Percentiles rank a stretch among this genome's conserved stretches.
phyloP scores from a whole-genome alignment of 2,329 filamentous ascomycete genomes.

The Phaeosphaeriaceae sp. region DNA sequence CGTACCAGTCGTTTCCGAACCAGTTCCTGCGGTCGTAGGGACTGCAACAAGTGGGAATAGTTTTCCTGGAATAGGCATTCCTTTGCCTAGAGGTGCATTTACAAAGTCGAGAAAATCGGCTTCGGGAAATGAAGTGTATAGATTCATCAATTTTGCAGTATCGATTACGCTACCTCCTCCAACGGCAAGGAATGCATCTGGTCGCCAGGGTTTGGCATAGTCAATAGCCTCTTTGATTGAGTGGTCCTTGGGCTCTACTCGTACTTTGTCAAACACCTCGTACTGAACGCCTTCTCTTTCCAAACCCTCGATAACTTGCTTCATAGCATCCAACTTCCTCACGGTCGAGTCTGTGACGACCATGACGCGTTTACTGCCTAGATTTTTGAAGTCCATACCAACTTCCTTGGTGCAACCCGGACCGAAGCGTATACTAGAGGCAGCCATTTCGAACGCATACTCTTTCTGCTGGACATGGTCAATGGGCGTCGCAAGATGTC shows the following conservation, averaged over 20 bases:
- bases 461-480: conserved; percentile 80
- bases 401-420: conserved; percentile 94
- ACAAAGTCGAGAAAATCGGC: conserved; percentile 97
- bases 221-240: conserved; percentile 89
- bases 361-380: conserved; percentile 84
- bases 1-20: conserved; percentile 94
- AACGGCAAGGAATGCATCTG: conserved; percentile 92
- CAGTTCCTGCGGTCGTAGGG: conserved; percentile 84
- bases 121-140: conserved; percentile 89
- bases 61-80: conserved; percentile 72
- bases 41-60: conserved; percentile 81
- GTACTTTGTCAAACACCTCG: conserved; percentile 78
- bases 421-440: conserved; percentile 91
- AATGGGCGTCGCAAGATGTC: conserved; percentile 76
- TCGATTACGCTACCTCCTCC: conserved; percentile 95
- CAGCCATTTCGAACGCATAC: conserved; percentile 99
- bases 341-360: conserved; percentile 91
- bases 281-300: conserved; percentile 79
- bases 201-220: conserved; percentile 78
- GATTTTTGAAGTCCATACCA: conserved; percentile 95
- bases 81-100: conserved; percentile 90
- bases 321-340: conserved; percentile 83
- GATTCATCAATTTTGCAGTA: conserved; percentile 97
- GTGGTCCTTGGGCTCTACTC: conserved; percentile 92
- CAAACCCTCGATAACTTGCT: conserved; percentile 82